Evolutionary conservation across 352 stramenopile genomes (phyloP).

Genomic region (Pelagophyceae sp.): DNA sequence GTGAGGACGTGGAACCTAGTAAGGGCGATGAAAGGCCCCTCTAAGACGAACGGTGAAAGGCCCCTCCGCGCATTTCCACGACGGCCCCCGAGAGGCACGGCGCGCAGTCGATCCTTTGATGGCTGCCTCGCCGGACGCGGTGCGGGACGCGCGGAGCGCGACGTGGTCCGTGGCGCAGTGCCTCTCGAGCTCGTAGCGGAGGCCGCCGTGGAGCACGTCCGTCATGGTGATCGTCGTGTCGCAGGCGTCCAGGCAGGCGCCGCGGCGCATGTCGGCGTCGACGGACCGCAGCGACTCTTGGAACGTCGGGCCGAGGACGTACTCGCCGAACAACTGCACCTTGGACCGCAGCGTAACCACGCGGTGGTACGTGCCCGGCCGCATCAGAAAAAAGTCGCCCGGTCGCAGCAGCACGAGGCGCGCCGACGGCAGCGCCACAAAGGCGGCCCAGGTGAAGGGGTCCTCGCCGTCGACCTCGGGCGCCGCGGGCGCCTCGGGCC

Average conservation of each 20-base stretch:
- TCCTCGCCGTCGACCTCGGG: constrained; percentile 1
- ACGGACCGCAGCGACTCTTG: background rate
- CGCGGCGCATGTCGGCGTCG: background rate
- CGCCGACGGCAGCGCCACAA: background rate
- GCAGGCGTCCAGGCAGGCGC: background rate
- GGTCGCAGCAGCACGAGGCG: background rate
- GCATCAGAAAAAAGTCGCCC: constrained; percentile 15
- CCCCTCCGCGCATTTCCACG: background rate
- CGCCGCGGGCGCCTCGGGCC: too few relatives aligned
- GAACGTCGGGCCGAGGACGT: background rate
- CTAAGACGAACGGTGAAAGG: background rate
- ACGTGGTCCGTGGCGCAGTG: background rate
- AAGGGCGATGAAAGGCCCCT: background rate
- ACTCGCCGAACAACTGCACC: constrained; percentile 16
- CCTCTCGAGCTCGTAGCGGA: background rate
- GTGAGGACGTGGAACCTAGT: too few relatives aligned
- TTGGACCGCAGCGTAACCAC: constrained; percentile 12
- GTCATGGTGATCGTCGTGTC: background rate
- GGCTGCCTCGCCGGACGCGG: background rate
- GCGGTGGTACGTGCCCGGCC: constrained; percentile 10
- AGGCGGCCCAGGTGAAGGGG: background rate
- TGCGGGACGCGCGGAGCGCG: background rate
- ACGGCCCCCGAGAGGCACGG: background rate
- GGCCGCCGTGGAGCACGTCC: background rate
- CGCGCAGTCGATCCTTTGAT: too few relatives aligned